phyloP scores from a whole-genome alignment of 148 eudicot genomes.

The Talinum fruticosum region DNA sequence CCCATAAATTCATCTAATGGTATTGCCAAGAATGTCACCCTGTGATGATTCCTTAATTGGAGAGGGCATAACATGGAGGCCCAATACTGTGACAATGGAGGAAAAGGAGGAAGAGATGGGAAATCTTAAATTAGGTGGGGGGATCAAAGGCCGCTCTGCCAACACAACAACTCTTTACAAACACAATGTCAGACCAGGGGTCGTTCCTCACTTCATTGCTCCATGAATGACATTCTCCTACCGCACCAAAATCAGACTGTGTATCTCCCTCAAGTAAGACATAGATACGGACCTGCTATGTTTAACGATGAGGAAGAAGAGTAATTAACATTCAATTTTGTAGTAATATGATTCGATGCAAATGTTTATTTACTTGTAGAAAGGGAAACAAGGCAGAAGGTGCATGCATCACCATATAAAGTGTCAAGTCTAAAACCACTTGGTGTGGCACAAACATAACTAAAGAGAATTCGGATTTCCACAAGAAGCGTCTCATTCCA shows the following conservation, averaged over 20 bases:
- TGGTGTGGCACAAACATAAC: too few relatives aligned
- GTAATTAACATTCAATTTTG: background rate
- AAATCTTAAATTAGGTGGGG: background rate
- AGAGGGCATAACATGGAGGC: background rate
- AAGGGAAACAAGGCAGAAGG: background rate
- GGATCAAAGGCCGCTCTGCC: constrained; percentile 1
- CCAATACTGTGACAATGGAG: background rate
- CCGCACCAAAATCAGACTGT: background rate
- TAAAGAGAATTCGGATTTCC: background rate
- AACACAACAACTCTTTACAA: constrained; percentile 13
- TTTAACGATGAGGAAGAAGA: background rate
- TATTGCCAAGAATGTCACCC: background rate
- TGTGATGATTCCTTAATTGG: constrained; percentile 3
- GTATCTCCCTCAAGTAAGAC: background rate
- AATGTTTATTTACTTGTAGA: background rate
- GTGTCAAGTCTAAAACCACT: too few relatives aligned
- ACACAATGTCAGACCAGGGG: constrained; percentile 3
- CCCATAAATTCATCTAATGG: background rate
- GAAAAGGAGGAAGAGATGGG: background rate
- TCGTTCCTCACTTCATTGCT: constrained; percentile 3
- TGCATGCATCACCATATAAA: too few relatives aligned
- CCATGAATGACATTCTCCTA: background rate
- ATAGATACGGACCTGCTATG: background rate
- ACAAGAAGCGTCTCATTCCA: background rate
- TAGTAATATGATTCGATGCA: background rate